A percentile compares a stretch with the other conserved stretches of the same genome.
These are phyloP conservation scores for Leishmania gerbilli DNA, from an alignment of 208 protist genomes.

Conservation along the genomic window DNA sequence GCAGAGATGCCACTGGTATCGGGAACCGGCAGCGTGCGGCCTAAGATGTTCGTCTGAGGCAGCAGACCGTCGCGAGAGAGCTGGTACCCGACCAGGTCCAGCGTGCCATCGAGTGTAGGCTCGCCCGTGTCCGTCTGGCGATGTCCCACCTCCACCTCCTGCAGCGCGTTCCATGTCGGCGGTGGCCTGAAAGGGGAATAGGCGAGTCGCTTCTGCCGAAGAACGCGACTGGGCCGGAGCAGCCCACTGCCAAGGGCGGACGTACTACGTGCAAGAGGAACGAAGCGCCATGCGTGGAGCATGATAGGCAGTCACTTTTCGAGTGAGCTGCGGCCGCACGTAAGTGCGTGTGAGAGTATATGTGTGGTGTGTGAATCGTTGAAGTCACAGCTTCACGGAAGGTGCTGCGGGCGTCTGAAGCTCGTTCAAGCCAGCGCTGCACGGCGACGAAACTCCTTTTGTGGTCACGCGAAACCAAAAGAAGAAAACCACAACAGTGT, in stretches of 20 bases:
- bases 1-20: constrained; percentile 33
- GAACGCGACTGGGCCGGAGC: constrained; percentile 25
- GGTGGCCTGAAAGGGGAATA: constrained; percentile 37
- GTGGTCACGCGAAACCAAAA: too few species aligned
- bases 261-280: background rate
- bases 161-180: constrained; percentile 74
- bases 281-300: background rate
- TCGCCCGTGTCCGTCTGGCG: constrained; percentile 66
- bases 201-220: constrained; percentile 23
- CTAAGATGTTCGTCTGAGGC: constrained; percentile 43
- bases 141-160: constrained; percentile 59
- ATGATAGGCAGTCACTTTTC: background rate
- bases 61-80: constrained; percentile 85
- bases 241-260: constrained; percentile 12
- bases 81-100: constrained; percentile 87
- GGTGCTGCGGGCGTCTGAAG: background rate
- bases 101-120: constrained; percentile 78
- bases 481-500: background rate
- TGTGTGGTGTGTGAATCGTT: background rate
- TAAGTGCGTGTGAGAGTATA: background rate
- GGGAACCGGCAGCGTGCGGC: constrained; percentile 20
- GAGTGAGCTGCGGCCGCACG: background rate
- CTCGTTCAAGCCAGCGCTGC: background rate
- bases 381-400: background rate
- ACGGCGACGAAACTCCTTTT: background rate